phyloP scores from a whole-genome alignment of 2,329 filamentous ascomycete species.

The Xylaria sp. region DNA sequence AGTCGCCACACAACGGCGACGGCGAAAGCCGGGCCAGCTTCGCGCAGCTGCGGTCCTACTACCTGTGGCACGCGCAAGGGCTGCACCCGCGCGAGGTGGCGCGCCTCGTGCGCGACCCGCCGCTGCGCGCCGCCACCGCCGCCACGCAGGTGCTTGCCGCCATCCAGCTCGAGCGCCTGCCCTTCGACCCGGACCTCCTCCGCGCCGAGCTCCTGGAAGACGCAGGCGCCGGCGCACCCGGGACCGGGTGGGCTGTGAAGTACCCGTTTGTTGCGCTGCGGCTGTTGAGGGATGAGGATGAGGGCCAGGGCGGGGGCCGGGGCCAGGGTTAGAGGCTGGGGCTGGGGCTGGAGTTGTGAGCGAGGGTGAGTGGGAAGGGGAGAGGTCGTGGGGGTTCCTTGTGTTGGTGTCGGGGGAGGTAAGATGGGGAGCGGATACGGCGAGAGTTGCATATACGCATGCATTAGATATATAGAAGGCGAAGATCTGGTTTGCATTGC shows the following conservation, averaged over 20 bases:
- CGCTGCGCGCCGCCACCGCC: conserved; percentile 59
- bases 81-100: conserved; percentile 55
- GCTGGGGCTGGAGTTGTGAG: too few species aligned
- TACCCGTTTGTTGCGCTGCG: conserved; percentile 2
- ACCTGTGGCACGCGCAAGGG: conserved; percentile 63
- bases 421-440: too few species aligned
- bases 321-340: too few species aligned
- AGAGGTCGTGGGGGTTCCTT: too few species aligned
- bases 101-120: conserved; percentile 60
- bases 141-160: conserved; percentile 61
- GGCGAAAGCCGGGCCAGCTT: conserved; percentile 12
- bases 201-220: conserved; percentile 46
- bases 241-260: too few species aligned
- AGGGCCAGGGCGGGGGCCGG: too few species aligned
- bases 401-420: too few species aligned
- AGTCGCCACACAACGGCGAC: too few species aligned
- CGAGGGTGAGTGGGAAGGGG: too few species aligned
- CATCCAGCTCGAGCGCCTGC: conserved; percentile 53
- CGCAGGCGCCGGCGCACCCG: conserved; percentile 28
- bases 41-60: conserved; percentile 59
- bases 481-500: too few species aligned
- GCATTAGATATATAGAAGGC: too few species aligned
- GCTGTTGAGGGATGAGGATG: not conserved
- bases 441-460: too few species aligned
- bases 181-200: conserved; percentile 51